phyloP scores from a whole-genome alignment of 2,329 filamentous ascomycete species.

The Helotiales sp. region DNA sequence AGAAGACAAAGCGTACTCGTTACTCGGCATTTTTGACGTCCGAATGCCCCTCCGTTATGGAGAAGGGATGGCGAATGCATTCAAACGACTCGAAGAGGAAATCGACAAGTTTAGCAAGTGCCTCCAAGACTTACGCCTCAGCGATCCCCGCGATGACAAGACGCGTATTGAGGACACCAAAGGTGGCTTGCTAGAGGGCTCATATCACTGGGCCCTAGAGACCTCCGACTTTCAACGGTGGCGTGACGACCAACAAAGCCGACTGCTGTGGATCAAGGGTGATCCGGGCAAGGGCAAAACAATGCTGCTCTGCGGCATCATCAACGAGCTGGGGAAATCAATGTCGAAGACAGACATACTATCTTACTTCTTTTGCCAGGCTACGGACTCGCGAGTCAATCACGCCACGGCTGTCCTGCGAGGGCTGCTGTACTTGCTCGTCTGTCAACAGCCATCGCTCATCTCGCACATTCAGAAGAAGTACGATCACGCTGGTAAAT shows the following conservation, averaged over 20 bases:
- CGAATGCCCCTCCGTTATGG: no score
- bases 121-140: constrained; percentile 13
- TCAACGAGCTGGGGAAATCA: constrained; percentile 12
- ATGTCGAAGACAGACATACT: constrained; percentile 15
- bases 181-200: constrained; percentile 19
- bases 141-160: constrained; percentile 27
- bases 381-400: constrained; percentile 46
- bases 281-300: no score
- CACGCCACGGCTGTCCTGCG: constrained; percentile 49
- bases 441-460: constrained; percentile 43
- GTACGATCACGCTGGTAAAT: constrained; percentile 44
- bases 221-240: constrained; percentile 20
- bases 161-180: no score
- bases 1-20: no score
- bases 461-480: constrained; percentile 43
- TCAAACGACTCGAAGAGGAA: no score
- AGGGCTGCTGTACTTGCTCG: constrained; percentile 51
- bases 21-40: no score
- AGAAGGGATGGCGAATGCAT: constrained; percentile 39
- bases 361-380: constrained; percentile 50
- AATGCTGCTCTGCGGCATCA: no score
- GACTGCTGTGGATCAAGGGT: constrained; percentile 21
- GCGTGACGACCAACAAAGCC: constrained; percentile 9
- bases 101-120: constrained; percentile 42
- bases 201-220: constrained; percentile 20